Evolutionary conservation across 75 land plant genomes (phyloP), one percentile per base, ranked within the genome.

Genomic region (Azolla pinnata): DNA sequence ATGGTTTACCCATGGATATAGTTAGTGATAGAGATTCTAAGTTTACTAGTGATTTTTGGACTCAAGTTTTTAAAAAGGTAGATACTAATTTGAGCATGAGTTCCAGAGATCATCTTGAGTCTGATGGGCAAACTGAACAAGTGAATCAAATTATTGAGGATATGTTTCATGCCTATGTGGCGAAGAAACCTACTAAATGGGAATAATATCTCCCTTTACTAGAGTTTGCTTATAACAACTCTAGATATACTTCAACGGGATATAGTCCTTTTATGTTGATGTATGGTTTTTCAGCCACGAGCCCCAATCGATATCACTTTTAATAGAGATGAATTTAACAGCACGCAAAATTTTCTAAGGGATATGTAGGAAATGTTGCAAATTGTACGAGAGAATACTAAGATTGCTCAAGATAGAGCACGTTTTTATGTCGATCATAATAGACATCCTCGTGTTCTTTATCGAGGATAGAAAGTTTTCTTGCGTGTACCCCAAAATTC

Each of bases 101-200:
- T n/a, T 32, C 42, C 2, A 0, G 19, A 7, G 33, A 57, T 4
- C 60, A 57, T 31, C 60, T 24, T 1, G 0, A 57, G 33, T 32
- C 1, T n/a, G 19, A 57, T 57, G 60, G 35, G 2, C 0, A 33
- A 35, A 34, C 60, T 1, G 0, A 57, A 21, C 31, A 40, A 10
- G 33, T 57, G 0, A 57, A 57, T 0, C 44, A 31, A 12, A 0
- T 0, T 0, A 9, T 57, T 18, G 40, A 57, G 33, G 57, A 54
- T 25, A 54, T 54, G 57, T 14, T 46, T 18, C 49, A 46, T 18
- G 14, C 49, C 2, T 46, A 46, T 46, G 49, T 46, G n/a, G n/a
- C n/a, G n/a, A n/a, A 46, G 2, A 4, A 18, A 18, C 10, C 49
- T 18, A 46, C 49, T 17, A 46, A 46, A 18, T 46, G 49, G 17